phyloP scores from a whole-genome alignment of 331 rosid genomes.

The Dryas integrifolia region DNA sequence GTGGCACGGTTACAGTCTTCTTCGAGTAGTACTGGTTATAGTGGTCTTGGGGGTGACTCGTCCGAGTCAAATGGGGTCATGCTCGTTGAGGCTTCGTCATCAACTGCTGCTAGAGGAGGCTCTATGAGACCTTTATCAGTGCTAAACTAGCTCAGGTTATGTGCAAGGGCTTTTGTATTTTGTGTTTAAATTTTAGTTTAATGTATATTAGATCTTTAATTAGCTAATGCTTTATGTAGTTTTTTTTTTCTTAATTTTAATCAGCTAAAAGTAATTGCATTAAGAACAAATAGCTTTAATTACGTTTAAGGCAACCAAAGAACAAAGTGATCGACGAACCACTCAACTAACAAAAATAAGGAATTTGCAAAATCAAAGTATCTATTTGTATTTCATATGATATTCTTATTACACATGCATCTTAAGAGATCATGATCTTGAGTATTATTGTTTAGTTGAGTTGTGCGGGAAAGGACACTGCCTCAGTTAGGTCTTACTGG shows the following conservation, averaged over 20 bases:
- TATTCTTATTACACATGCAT: no score
- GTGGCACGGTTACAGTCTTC: no score
- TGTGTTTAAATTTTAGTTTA: neutral
- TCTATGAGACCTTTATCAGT: conserved; percentile 10
- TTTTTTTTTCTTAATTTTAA: neutral
- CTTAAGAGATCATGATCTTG: no score
- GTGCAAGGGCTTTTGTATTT: neutral
- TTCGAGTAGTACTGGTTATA: neutral
- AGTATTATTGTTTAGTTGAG: no score
- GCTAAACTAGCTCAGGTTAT: neutral
- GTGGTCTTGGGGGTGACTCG: neutral
- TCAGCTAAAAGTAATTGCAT: neutral
- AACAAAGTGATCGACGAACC: no score
- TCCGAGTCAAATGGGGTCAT: neutral
- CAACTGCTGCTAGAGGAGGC: neutral
- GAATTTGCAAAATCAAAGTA: no score
- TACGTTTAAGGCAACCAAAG: no score
- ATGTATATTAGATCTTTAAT: neutral
- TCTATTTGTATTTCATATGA: no score
- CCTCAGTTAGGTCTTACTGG: no score
- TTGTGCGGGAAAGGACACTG: no score
- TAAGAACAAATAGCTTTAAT: no score
- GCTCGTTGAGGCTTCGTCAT: neutral
- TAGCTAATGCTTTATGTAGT: neutral
- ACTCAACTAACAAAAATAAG: no score